phyloP scores from a whole-genome alignment of 73 alveolate genomes.

The Paramecium bursaria region DNA sequence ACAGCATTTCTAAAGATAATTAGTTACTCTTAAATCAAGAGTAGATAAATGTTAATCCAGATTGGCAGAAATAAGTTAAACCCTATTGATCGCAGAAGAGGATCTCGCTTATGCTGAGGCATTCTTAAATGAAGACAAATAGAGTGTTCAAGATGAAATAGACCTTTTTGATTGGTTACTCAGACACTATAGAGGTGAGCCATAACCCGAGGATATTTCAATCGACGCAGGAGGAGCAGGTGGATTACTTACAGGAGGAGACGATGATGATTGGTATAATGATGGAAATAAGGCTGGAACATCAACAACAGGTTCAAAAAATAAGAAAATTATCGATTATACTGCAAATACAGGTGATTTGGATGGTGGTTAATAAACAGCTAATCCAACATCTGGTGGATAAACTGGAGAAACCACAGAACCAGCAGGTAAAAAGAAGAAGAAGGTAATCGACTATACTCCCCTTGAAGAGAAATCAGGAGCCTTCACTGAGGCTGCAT shows the following conservation, averaged over 20 bases:
- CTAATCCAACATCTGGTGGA: neutral
- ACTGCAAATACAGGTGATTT: neutral
- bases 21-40: neutral
- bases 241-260: neutral
- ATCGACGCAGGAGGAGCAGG: neutral
- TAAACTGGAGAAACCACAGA: neutral
- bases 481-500: neutral
- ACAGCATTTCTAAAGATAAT: conserved; percentile 21
- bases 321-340: conserved; percentile 5
- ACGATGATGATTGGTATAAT: neutral
- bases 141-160: conserved; percentile 27
- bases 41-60: conserved; percentile 45
- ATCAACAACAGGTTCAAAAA: neutral
- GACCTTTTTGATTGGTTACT: conserved; percentile 19
- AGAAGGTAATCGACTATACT: conserved; percentile 41
- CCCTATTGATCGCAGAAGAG: conserved; percentile 5
- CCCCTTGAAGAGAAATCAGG: conserved; percentile 21
- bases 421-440: neutral
- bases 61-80: neutral
- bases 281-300: neutral
- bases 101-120: neutral
- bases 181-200: neutral
- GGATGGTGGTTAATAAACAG: neutral
- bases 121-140: neutral
- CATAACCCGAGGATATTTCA: neutral